Percentiles rank a stretch among this genome's conserved stretches.
Evolutionary conservation across 139 green algal genomes (phyloP).

Genomic region (Ettlia oleoabundans): DNA sequence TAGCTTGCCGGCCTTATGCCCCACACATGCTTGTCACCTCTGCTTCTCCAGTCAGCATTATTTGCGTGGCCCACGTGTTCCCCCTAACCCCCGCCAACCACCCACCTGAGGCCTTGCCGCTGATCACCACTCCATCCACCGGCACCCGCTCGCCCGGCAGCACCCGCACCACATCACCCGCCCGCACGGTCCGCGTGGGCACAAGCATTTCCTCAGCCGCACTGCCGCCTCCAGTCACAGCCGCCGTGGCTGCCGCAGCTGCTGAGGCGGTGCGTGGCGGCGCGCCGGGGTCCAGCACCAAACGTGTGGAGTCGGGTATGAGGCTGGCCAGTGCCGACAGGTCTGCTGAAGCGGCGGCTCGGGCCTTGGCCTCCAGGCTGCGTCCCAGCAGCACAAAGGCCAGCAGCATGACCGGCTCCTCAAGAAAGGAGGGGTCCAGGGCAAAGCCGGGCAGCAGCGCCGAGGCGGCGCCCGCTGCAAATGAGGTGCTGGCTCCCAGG

Average conservation of each 20-base stretch:
- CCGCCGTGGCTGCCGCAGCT: neutral
- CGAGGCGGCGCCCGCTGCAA: slow-evolving; percentile 56
- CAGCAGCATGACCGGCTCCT: slow-evolving; percentile 97
- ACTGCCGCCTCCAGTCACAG: neutral
- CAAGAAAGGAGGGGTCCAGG: slow-evolving; percentile 80
- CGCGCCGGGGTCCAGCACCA: slow-evolving; percentile 72
- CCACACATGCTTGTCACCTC: no score
- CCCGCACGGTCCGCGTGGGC: slow-evolving; percentile 51
- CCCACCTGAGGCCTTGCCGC: neutral
- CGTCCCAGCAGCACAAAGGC: slow-evolving; percentile 93
- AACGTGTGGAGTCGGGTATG: slow-evolving; percentile 68
- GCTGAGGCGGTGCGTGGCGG: neutral
- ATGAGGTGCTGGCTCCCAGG: slow-evolving; percentile 77
- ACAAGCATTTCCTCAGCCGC: slow-evolving; percentile 57
- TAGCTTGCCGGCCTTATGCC: no score
- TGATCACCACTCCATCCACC: slow-evolving; percentile 85
- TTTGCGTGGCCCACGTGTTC: no score
- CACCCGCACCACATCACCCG: slow-evolving; percentile 73
- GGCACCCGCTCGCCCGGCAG: slow-evolving; percentile 91
- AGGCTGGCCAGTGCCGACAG: slow-evolving; percentile 74
- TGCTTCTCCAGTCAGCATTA: no score
- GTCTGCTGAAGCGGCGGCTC: slow-evolving; percentile 60
- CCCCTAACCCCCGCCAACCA: no score
- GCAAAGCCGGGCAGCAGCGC: slow-evolving; percentile 56
- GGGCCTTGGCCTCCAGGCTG: slow-evolving; percentile 79